These are phyloP conservation scores for Wickerhamiella kurtzmanii DNA, from an alignment of 805 yeast species.

Conservation along the genomic window DNA sequence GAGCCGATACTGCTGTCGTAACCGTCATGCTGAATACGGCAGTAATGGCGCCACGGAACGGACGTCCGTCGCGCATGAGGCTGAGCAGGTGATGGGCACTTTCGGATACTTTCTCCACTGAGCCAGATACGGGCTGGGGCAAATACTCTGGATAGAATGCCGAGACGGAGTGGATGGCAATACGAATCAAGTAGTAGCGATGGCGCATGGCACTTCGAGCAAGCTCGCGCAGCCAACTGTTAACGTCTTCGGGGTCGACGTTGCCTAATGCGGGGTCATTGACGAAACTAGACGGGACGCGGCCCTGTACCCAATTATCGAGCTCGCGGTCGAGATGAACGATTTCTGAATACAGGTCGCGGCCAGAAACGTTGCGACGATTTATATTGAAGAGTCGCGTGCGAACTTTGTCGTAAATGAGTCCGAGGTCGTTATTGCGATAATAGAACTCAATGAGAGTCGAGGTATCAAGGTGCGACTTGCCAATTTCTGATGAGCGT, in stretches of 20 bases:
- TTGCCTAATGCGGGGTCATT: not conserved
- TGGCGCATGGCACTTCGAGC: not conserved
- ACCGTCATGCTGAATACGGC: not conserved
- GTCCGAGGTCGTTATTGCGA: not conserved
- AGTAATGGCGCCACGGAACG: not conserved
- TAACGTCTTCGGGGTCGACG: not conserved
- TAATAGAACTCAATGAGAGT: not conserved
- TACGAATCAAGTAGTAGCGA: conserved; percentile 11
- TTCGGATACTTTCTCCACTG: not conserved
- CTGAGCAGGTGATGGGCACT: not conserved
- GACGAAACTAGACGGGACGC: not conserved
- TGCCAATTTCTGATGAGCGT: not conserved
- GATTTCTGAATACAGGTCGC: not conserved
- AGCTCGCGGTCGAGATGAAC: not conserved
- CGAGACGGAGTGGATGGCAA: conserved; percentile 17
- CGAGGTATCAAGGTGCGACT: not conserved
- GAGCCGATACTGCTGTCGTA: not conserved
- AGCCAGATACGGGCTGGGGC: conserved; percentile 5
- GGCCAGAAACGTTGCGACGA: not conserved
- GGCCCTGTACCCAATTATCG: not conserved
- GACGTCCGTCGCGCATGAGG: not conserved
- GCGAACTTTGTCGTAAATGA: not conserved
- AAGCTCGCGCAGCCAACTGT: not conserved
- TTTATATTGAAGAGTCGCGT: not conserved
- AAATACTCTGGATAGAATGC: conserved; percentile 10